Percentiles rank a stretch among this genome's conserved stretches.
Conservation (phyloP, 257 asterid genomes). For the Leonotis leonurus region DNA sequence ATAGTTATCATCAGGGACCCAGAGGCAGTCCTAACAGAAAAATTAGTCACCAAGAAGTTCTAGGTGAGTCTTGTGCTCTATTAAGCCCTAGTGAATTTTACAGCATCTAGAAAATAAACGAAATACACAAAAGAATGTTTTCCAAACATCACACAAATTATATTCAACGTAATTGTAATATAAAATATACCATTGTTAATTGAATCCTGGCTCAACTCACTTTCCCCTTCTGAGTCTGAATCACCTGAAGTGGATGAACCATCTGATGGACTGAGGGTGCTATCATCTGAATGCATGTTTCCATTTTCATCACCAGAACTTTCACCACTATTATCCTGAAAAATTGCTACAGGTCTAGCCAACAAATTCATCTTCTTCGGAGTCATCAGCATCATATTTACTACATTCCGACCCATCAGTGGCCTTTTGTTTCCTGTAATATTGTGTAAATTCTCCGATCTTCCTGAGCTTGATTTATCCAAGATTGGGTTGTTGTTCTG, state of each 20-base stretch:
- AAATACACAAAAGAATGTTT: background rate
- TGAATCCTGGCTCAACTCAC: slow-evolving; percentile 44
- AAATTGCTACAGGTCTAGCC: slow-evolving; percentile 31
- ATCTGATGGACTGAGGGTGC: slow-evolving; percentile 41
- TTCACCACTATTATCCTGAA: slow-evolving; percentile 42
- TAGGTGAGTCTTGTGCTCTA: background rate
- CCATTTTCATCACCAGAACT: slow-evolving; percentile 51
- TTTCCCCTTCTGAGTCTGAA: slow-evolving; percentile 48
- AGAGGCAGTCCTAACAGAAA: background rate
- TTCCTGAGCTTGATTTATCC: slow-evolving; percentile 27
- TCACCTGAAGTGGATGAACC: slow-evolving; percentile 48
- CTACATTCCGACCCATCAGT: slow-evolving; percentile 17
- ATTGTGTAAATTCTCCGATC: slow-evolving; percentile 18
- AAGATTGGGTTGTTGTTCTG: slow-evolving; percentile 23
- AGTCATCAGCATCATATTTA: slow-evolving; percentile 23
- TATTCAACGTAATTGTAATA: background rate
- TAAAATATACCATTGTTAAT: slow-evolving; percentile 38
- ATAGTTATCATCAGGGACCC: background rate
- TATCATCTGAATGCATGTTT: slow-evolving; percentile 30
- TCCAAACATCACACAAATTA: background rate
- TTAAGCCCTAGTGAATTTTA: background rate
- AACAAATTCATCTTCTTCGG: slow-evolving; percentile 34
- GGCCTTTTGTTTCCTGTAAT: slow-evolving; percentile 18
- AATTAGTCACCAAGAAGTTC: background rate
- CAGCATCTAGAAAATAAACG: background rate